Conservation (phyloP, 495 filamentous ascomycete genomes). For the Trichoderma gamsii region DNA sequence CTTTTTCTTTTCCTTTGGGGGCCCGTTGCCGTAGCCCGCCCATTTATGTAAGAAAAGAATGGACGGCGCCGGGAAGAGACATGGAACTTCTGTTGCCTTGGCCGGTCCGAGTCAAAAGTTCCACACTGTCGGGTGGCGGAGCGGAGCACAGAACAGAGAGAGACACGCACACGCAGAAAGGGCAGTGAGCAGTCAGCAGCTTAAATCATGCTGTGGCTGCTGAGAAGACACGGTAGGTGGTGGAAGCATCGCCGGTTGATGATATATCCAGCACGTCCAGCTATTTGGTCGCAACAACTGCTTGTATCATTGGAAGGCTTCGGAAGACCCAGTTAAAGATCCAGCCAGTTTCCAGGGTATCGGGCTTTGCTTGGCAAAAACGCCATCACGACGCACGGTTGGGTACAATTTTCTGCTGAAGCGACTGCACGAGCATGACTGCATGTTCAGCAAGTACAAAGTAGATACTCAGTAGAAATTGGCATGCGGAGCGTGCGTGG, state of each 20-base stretch:
- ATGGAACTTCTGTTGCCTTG: slow-evolving; percentile 8
- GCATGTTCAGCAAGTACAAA: not conserved
- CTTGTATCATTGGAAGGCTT: too few relatives aligned
- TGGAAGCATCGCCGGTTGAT: too few relatives aligned
- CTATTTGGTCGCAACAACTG: too few relatives aligned
- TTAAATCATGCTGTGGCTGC: too few relatives aligned
- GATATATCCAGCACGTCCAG: too few relatives aligned
- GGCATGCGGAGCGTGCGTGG: not conserved
- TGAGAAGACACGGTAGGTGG: too few relatives aligned
- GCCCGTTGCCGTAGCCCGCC: not conserved
- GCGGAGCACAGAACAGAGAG: not conserved
- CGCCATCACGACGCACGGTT: not conserved
- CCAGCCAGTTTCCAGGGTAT: too few relatives aligned
- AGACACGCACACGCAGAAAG: not conserved
- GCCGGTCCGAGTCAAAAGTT: slow-evolving; percentile 8
- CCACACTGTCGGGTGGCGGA: slow-evolving; percentile 13
- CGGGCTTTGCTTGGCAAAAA: not conserved
- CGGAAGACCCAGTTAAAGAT: too few relatives aligned
- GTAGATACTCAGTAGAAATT: not conserved
- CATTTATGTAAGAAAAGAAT: not conserved
- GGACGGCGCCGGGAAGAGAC: slow-evolving; percentile 1
- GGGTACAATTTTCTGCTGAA: not conserved
- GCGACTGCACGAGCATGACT: not conserved
- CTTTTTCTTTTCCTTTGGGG: too few relatives aligned
- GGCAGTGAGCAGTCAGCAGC: not conserved